Percentiles rank a stretch among this genome's conserved stretches.
Evolutionary conservation across 2,329 filamentous ascomycete genomes (phyloP).

Genomic region (Pseudomassariella vexata): DNA sequence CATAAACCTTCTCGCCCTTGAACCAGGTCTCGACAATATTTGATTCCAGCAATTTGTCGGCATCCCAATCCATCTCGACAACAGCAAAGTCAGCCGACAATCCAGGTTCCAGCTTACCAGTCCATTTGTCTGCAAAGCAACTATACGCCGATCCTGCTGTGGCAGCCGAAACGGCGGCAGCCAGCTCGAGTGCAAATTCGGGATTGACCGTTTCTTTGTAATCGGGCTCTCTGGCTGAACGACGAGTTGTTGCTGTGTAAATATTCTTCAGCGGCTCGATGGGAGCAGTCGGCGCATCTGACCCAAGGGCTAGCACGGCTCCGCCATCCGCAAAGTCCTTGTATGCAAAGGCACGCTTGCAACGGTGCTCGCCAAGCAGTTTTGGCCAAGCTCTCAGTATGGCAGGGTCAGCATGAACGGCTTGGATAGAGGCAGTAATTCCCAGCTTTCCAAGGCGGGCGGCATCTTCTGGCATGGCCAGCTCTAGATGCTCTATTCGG

Average conservation of each 20-base stretch:
- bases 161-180: conserved; percentile 32
- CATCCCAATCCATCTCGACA: conserved; percentile 34
- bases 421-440: conserved; percentile 55
- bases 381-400: conserved; percentile 56
- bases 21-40: conserved; percentile 36
- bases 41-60: conserved; percentile 31
- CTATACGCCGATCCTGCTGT: conserved; percentile 37
- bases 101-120: conserved; percentile 37
- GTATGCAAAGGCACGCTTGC: conserved; percentile 57
- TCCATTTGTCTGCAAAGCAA: conserved; percentile 34
- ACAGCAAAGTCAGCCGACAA: conserved; percentile 42
- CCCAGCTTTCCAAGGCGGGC: conserved; percentile 49
- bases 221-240: conserved; percentile 33
- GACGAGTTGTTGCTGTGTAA: conserved; percentile 39
- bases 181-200: conserved; percentile 33
- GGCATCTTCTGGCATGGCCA: conserved; percentile 50
- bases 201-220: conserved; percentile 30
- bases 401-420: conserved; percentile 54
- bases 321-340: conserved; percentile 48
- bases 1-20: conserved; percentile 28
- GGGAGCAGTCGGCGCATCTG: conserved; percentile 41
- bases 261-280: conserved; percentile 35
- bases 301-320: conserved; percentile 36
- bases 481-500: conserved; percentile 60
- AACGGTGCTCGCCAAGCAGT: conserved; percentile 47